These are phyloP conservation scores for Kuraishia hungarica DNA, from an alignment of 805 yeast genomes.

Conservation along the genomic window DNA sequence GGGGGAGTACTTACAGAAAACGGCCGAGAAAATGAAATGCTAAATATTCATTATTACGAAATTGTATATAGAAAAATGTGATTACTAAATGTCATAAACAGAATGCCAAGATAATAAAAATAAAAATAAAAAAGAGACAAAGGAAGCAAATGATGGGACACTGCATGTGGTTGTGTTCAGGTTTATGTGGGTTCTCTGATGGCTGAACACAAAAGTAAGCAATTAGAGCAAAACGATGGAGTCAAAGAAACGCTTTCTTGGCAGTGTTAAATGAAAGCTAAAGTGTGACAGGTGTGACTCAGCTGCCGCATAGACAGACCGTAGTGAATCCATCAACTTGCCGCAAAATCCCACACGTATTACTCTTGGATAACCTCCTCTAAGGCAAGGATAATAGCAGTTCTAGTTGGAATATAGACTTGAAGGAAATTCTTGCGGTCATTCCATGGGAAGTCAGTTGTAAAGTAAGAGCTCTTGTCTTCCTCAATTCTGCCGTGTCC, in stretches of 20 bases:
- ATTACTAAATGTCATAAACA: too few relatives aligned
- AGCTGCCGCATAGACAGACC: too few relatives aligned
- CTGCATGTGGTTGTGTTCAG: background rate
- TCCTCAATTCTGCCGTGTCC: constrained; percentile 74
- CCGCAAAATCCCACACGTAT: too few relatives aligned
- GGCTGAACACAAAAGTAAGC: background rate
- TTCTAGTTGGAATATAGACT: constrained; percentile 75
- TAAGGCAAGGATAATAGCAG: constrained; percentile 53
- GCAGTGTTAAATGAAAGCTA: too few relatives aligned
- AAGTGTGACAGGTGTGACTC: background rate
- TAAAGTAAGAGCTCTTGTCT: constrained; percentile 44
- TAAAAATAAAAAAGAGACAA: too few relatives aligned
- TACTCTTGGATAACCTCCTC: constrained; percentile 6
- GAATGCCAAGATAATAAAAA: background rate
- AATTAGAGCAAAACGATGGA: background rate
- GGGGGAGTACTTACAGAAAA: too few relatives aligned
- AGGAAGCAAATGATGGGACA: background rate
- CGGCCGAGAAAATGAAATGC: background rate
- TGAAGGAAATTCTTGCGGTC: constrained; percentile 66
- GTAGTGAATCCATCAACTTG: background rate
- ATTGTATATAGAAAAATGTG: background rate
- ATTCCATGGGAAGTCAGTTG: constrained; percentile 77
- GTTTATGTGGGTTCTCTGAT: too few relatives aligned
- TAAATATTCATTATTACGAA: background rate
- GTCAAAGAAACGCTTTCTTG: background rate